These are phyloP conservation scores for Sorghum bicolor DNA, from an alignment of 176 grass and related monocot species.

Conservation along the genomic window DNA sequence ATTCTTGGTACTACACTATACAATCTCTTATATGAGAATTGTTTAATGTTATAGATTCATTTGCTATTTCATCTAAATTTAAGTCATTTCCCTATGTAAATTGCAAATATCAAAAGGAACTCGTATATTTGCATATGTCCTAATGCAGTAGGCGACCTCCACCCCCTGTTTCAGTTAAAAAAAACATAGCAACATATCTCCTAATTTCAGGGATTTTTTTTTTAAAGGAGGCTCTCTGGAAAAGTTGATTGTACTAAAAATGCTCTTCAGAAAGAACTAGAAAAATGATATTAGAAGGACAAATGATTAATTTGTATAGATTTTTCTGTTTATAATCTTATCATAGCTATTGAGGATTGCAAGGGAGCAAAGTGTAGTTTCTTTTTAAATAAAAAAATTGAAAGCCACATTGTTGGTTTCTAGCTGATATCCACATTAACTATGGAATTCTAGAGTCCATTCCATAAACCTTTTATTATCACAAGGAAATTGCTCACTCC, in stretches of 20 bases:
- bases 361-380: not conserved
- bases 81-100: not conserved
- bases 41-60: constrained; percentile 2
- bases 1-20: not conserved
- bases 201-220: not conserved
- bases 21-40: not conserved
- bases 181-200: not conserved
- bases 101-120: not conserved
- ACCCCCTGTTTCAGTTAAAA: not conserved
- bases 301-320: not conserved
- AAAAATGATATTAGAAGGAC: not conserved
- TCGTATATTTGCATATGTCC: not conserved
- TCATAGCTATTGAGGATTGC: not conserved
- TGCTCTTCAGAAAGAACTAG: not conserved
- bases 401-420: not conserved
- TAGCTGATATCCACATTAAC: not conserved
- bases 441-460: not conserved
- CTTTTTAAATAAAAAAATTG: not conserved
- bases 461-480: not conserved
- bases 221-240: not conserved
- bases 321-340: not conserved
- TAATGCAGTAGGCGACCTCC: not conserved
- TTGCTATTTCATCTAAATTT: not conserved
- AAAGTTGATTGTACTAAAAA: not conserved
- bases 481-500: constrained; percentile 1